A percentile compares a stretch with the other conserved stretches of the same genome.
Conservation (phyloP, 2,329 filamentous ascomycete species). For the Phaeophleospora eucalypticola region DNA sequence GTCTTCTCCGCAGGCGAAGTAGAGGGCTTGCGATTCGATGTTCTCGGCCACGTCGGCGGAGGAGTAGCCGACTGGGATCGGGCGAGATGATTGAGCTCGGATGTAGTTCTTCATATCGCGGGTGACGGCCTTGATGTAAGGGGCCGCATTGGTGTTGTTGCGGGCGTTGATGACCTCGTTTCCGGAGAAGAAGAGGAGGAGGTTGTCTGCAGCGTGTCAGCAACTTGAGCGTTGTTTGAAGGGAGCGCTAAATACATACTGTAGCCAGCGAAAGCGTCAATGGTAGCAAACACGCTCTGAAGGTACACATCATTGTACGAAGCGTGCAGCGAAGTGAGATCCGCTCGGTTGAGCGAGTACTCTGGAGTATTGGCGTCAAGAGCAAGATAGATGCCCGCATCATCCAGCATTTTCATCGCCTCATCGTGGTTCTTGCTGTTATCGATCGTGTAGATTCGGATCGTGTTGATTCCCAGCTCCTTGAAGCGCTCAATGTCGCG, state of each 20-base stretch:
- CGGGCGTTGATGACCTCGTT: slow-evolving; percentile 70
- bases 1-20: slow-evolving; percentile 88
- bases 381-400: slow-evolving; percentile 86
- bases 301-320: slow-evolving; percentile 88
- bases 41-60: slow-evolving; percentile 81
- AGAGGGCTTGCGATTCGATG: slow-evolving; percentile 77
- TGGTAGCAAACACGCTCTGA: slow-evolving; percentile 78
- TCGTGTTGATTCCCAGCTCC: slow-evolving; percentile 79
- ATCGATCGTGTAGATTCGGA: slow-evolving; percentile 91
- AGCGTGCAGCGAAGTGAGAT: slow-evolving; percentile 49
- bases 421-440: slow-evolving; percentile 75
- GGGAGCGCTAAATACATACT: slow-evolving; percentile 44
- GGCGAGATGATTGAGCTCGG: slow-evolving; percentile 61
- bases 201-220: slow-evolving; percentile 55
- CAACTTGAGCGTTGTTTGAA: neutral
- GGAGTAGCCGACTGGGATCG: slow-evolving; percentile 76
- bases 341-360: slow-evolving; percentile 78
- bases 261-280: slow-evolving; percentile 79
- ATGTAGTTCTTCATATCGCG: slow-evolving; percentile 80
- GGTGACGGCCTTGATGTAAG: slow-evolving; percentile 68
- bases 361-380: slow-evolving; percentile 83
- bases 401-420: slow-evolving; percentile 76
- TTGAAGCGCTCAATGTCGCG: slow-evolving; percentile 78
- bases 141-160: slow-evolving; percentile 59
- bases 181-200: slow-evolving; percentile 75